These are phyloP conservation scores for Galeopsis tetrahit DNA, from an alignment of 257 asterid genomes.

Conservation along the genomic window DNA sequence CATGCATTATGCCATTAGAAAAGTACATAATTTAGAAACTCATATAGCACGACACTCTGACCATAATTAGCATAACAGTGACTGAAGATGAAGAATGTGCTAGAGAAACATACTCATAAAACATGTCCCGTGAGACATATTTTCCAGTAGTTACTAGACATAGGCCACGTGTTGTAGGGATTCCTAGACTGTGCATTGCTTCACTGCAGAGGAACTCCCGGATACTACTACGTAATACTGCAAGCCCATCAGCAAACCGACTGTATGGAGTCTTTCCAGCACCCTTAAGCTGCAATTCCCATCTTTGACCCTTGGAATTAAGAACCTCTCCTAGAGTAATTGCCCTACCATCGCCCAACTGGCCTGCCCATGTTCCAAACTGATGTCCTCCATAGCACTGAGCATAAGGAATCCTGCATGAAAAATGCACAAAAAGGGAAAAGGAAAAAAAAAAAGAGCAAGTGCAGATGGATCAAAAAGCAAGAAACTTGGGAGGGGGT, in stretches of 20 bases:
- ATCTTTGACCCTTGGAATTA: slow-evolving; percentile 71
- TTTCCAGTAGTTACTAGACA: slow-evolving; percentile 92
- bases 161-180: slow-evolving; percentile 97
- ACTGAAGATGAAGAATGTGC: slow-evolving; percentile 40
- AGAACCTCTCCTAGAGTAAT: slow-evolving; percentile 92
- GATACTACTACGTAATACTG: slow-evolving; percentile 93
- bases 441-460: neutral
- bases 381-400: slow-evolving; percentile 99
- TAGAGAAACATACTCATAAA: slow-evolving; percentile 78
- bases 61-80: slow-evolving; percentile 20
- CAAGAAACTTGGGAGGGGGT: neutral
- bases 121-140: slow-evolving; percentile 90
- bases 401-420: slow-evolving; percentile 70
- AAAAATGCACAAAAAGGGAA: neutral
- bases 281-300: slow-evolving; percentile 99
- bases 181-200: slow-evolving; percentile 95
- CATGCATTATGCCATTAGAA: neutral
- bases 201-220: slow-evolving; percentile 98
- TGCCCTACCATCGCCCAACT: slow-evolving; percentile 98
- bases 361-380: slow-evolving; percentile 99
- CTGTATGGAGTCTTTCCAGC: slow-evolving; percentile 98
- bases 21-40: neutral
- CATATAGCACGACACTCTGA: slow-evolving; percentile 3
- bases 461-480: slow-evolving; percentile 6
- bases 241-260: slow-evolving; percentile 99